These are phyloP conservation scores for Starmerella gropengiesseri DNA, from an alignment of 805 yeast species.

Conservation along the genomic window DNA sequence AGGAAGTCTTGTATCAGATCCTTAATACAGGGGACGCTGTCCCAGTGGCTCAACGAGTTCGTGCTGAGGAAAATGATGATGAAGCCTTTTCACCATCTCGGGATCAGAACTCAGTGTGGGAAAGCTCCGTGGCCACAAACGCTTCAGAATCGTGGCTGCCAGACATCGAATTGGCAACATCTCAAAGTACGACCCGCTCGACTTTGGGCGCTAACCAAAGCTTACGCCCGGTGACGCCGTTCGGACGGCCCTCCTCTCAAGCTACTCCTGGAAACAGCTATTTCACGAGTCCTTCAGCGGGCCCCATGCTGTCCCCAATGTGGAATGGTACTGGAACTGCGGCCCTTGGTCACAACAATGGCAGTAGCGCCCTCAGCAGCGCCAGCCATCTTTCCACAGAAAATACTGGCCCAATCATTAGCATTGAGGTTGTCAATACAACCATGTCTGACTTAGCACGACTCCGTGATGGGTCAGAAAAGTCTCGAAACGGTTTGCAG, in stretches of 20 bases:
- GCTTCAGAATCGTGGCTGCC: constrained; percentile 1
- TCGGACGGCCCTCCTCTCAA: too few species aligned
- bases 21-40: background rate
- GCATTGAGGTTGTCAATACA: constrained; percentile 4
- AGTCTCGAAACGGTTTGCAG: background rate
- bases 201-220: background rate
- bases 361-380: too few species aligned
- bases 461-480: background rate
- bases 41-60: background rate
- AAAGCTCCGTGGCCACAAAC: background rate
- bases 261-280: too few species aligned
- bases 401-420: background rate
- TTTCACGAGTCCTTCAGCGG: too few species aligned
- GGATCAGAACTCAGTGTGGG: constrained; percentile 1
- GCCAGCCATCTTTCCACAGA: too few species aligned
- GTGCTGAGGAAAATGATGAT: background rate
- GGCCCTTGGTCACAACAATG: too few species aligned
- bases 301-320: too few species aligned
- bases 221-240: too few species aligned
- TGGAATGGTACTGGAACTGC: too few species aligned
- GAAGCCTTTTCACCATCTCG: constrained; percentile 1
- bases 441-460: background rate
- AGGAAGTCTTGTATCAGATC: background rate
- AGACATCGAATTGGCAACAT: background rate
- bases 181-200: background rate